Base-by-base conservation (phyloP, 305 asterid genomes). In the Stenogyne calaminthoides region DNA sequence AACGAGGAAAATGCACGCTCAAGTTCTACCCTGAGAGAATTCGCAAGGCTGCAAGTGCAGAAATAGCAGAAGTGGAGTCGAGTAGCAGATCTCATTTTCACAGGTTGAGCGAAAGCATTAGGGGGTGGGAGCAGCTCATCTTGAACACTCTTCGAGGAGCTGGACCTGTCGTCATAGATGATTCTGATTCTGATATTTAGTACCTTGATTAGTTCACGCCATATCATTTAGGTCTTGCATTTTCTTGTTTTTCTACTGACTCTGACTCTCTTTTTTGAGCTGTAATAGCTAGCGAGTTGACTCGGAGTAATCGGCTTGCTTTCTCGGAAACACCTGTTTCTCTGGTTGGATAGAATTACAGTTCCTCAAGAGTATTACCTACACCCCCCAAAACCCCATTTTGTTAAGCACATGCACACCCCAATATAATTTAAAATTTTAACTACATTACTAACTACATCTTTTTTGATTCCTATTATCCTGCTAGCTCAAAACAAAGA, bases 91-190 rank as follows among this genome's bases (percentile, higher is more conserved):
- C 86, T 52, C 84, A 76, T 73, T 77, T 84, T 64, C 85, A 70
- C 70, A 80, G 81, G 72, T 82, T 90, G n/a, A 71, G 82, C 39
- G 79, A 84, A 40, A 81, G 88, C 77, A 63, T 86, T 37, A 82
- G 94, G 76, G 79, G 86, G 49, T 89, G 94, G 91, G 89, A 87
- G 80, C 88, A 81, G 39, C 71, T 86, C 75, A 76, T 87, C 70
- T 55, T 85, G 27, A 79, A 76, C 79, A 75, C 88, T 0, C 70
- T 82, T 16, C 80, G 84, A 4, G 77, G 84, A 59, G 87, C 82
- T 1, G 84, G 84, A 64, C 88, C 83, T 6, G 73, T 69, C 60
- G 27, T 82, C 42, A 59, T 67, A 22, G 84, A 83, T 20, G 84
- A 76, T 3, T 59, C 76, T 59, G 87, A 80, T 20, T 80, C 82